Percentiles rank a stretch among this genome's conserved stretches.
Evolutionary conservation across 306 rosid species (phyloP).

Genomic region (Glycyrrhiza uralensis): DNA sequence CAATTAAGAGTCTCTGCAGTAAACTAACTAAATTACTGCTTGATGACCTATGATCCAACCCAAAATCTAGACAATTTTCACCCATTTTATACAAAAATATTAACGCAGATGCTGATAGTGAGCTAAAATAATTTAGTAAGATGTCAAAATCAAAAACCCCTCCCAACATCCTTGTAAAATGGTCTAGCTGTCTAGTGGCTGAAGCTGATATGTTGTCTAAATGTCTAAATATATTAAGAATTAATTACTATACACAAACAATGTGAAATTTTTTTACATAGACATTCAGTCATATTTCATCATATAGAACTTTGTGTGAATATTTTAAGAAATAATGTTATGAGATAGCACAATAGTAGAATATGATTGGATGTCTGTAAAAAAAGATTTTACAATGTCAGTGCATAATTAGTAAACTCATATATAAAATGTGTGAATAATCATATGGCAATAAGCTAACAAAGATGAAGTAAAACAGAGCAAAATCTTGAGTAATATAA

Average conservation of each 20-base stretch:
- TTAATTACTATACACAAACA: no score
- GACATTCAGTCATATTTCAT: no score
- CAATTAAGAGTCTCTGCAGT: constrained; percentile 70
- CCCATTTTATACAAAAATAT: constrained; percentile 4
- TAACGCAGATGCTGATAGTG: background rate
- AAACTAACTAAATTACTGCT: constrained; percentile 22
- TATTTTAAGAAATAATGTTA: no score
- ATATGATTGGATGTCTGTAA: no score
- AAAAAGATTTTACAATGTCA: no score
- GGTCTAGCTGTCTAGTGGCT: background rate
- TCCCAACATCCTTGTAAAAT: background rate
- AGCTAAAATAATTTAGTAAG: constrained; percentile 8
- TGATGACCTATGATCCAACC: background rate
- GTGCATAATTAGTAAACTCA: no score
- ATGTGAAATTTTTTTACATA: no score
- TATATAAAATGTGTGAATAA: background rate
- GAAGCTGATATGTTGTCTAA: background rate
- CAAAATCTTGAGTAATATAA: background rate
- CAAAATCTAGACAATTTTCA: background rate
- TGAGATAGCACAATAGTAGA: no score
- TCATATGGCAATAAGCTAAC: background rate
- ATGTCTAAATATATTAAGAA: background rate
- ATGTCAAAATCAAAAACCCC: background rate
- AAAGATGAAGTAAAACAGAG: background rate
- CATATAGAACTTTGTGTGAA: no score